These are phyloP conservation scores for Auricularia heimuer DNA, from an alignment of 768 basidiomycete species.

Conservation along the genomic window DNA sequence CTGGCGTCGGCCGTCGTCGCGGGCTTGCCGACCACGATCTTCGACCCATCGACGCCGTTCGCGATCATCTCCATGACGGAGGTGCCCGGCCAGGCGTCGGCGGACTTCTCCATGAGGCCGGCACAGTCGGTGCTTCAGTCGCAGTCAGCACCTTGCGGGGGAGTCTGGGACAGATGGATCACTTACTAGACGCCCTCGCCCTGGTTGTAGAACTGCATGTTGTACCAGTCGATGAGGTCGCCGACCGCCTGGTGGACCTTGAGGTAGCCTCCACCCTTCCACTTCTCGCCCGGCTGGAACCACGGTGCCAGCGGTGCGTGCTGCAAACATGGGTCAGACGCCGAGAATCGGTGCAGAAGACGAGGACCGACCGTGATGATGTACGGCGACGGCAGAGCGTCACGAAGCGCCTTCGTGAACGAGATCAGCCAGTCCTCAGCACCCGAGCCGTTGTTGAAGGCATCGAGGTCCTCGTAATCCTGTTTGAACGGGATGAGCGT, in stretches of 20 bases:
- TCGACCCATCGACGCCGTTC: constrained; percentile 46
- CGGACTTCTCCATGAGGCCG: constrained; percentile 18
- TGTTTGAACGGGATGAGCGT: too few relatives aligned
- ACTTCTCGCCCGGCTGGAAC: constrained; percentile 18
- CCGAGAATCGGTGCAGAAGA: too few relatives aligned
- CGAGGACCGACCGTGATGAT: constrained; percentile 19
- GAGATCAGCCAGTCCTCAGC: constrained; percentile 39
- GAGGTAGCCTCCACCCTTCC: constrained; percentile 33
- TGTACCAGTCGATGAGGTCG: constrained; percentile 33
- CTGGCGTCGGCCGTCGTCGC: constrained; percentile 40
- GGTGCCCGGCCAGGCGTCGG: constrained; percentile 20
- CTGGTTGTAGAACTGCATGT: constrained; percentile 10
- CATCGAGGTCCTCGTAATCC: not conserved
- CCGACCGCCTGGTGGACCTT: constrained; percentile 29
- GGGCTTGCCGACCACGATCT: constrained; percentile 73
- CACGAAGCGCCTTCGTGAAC: constrained; percentile 27
- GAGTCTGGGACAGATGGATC: constrained; percentile 1
- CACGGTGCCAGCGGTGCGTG: constrained; percentile 36
- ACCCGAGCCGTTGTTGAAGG: constrained; percentile 17
- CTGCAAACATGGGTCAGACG: too few relatives aligned
- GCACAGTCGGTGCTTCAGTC: constrained; percentile 10
- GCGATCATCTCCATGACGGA: constrained; percentile 45
- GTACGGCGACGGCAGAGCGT: constrained; percentile 21
- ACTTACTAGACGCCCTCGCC: not conserved
- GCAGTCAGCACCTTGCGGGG: constrained; percentile 1